Evolutionary conservation across 306 rosid genomes (phyloP), one percentile per base, ranked within the genome.

Genomic region (Mucuna pruriens): DNA sequence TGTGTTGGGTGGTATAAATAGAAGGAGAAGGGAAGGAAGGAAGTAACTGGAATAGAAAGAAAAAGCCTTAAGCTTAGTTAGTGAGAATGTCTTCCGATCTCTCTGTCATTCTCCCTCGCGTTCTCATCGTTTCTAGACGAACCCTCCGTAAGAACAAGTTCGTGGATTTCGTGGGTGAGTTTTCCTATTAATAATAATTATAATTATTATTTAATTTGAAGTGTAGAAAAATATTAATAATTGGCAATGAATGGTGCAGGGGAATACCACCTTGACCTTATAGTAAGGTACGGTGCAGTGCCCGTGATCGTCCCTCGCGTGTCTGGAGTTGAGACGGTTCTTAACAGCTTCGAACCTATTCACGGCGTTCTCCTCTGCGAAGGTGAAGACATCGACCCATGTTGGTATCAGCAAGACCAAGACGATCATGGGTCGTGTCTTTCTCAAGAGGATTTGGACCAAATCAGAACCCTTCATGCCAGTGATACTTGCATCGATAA

Each of bases 231-330:
- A n/a, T n/a, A n/a, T n/a, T n/a, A n/a, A n/a, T n/a, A n/a, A n/a
- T n/a, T n/a, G n/a, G n/a, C n/a, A n/a, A n/a, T n/a, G n/a, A n/a
- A n/a, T n/a, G n/a, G n/a, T n/a, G n/a, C 87, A 94, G 97, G 97
- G 0, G 98, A 94, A 78, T 94, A 90, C 40, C 98, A 94, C 66
- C 98, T 94, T 2, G 97, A 94, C 82, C 98, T 94, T 39, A 88
- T 94, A 75, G 92, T 94, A 10, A 62, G 83, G 31, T 85, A 94
- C 40, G 98, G 98, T 2, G 98, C 94, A 0, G 97, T 90, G 12
- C 98, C 98, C 2, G 92, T 94, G 0, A 94, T 94, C 7, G 93
- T 91, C n/a, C 98, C 98, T 20, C 86, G 97, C 5, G 98, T 94
- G 6, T 74, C 87, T 6, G 98, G 98, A 9, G 86, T 91, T 1